Percentiles rank a stretch among this genome's conserved stretches.
Evolutionary conservation across 805 yeast species (phyloP).

Genomic region (Candida oleophila): DNA sequence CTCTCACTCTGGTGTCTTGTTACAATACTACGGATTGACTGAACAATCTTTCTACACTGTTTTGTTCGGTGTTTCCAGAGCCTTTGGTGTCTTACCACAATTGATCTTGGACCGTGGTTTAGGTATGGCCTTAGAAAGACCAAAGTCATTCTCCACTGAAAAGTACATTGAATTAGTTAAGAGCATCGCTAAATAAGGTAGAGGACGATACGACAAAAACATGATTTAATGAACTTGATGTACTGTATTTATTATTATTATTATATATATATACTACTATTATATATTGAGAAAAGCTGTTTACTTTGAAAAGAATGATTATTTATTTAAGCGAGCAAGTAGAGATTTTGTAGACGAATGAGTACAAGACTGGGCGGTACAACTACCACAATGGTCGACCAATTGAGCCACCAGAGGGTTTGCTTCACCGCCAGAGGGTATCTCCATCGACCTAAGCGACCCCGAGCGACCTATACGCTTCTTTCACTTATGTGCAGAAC

Average conservation of each 20-base stretch:
- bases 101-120: conserved; percentile 75
- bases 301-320: not conserved
- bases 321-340: not conserved
- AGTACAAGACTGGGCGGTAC: too few relatives aligned
- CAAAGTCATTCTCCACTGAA: conserved; percentile 89
- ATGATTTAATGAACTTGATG: conserved; percentile 2
- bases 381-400: too few relatives aligned
- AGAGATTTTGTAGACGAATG: too few relatives aligned
- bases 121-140: conserved; percentile 81
- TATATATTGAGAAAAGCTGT: not conserved
- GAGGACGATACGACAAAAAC: not conserved
- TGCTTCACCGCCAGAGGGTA: too few relatives aligned
- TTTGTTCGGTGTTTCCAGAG: conserved; percentile 78
- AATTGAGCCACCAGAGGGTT: too few relatives aligned
- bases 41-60: conserved; percentile 78
- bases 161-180: conserved; percentile 83
- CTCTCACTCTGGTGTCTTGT: conserved; percentile 73
- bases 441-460: too few relatives aligned
- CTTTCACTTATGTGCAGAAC: too few relatives aligned
- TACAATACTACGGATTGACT: conserved; percentile 76
- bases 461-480: too few relatives aligned
- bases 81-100: conserved; percentile 77
- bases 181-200: conserved; percentile 21
- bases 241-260: conserved; percentile 4
- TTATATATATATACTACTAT: conserved; percentile 1